Evolutionary conservation across 805 yeast species (phyloP), one percentile per base, ranked within the genome.

Genomic region (Metschnikowia picachoensis): DNA sequence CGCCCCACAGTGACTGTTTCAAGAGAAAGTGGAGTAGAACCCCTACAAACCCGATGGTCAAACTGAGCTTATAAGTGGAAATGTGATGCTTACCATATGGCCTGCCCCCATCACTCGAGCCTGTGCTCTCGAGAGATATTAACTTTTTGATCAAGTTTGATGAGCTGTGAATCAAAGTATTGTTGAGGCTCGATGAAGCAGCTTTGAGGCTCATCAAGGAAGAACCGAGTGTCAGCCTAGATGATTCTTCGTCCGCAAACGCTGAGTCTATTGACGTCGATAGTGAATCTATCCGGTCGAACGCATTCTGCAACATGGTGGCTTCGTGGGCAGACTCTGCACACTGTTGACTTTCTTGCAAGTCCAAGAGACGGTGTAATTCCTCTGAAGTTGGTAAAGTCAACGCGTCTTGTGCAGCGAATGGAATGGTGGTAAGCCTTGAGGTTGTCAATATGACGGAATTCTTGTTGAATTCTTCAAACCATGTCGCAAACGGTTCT

Each of bases 41-140:
- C 2, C 76, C 75, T 31, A 70, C 56, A 37, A 70, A 58, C 1
- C 76, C 76, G 28, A 71, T 61, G 1, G 73, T 64, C 43, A 70
- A 51, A 37, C 74, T 68, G 27, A 69, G 42, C 43, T 60, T 64
- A 50, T 66, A 66, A 15, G 70, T 45, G 25, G 51, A 54, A 14
- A 25, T 44, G 2, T 35, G 38, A 39, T 11, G 34, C 27, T 45
- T 51, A 20, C 41, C 9, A 27, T 35, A 29, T 20, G 41, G 35
- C 8, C 28, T 25, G 25, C 25, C 14, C n/a, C 32, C 45, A 11
- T 30, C 39, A 3, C 41, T 44, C 8, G 43, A 46, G 11, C 49
- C 51, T 8, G 60, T 62, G 14, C 49, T 42, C n/a, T 39, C 45
- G 9, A 42, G 41, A 44, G 66, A 62, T 25, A 67, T 38, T 43